Conservation (phyloP, 164 flowering plant species). For the Vitis labrusca region DNA sequence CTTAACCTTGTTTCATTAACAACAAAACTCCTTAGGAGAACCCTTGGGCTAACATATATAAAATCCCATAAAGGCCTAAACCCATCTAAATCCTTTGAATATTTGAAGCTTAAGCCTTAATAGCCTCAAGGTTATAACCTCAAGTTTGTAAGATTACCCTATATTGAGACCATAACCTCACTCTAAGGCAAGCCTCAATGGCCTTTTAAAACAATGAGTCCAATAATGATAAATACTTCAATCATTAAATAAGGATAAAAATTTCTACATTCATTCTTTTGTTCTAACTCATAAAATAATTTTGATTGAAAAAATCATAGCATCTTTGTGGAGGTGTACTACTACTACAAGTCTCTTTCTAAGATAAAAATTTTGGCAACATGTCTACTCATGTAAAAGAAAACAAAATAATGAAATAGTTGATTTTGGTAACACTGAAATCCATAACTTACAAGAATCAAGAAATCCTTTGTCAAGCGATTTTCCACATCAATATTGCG, state of each 20-base stretch:
- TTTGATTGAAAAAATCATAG: neutral
- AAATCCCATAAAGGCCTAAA: no score
- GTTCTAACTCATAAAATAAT: neutral
- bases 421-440: neutral
- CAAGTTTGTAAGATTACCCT: no score
- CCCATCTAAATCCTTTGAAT: no score
- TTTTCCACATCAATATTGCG: conserved; percentile 87
- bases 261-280: neutral
- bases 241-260: neutral
- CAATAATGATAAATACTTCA: neutral
- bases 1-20: no score
- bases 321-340: neutral
- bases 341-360: neutral
- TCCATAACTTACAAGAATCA: conserved; percentile 76
- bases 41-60: no score
- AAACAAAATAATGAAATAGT: neutral
- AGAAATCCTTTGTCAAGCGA: conserved; percentile 66
- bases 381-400: neutral
- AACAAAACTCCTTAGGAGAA: no score
- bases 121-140: no score
- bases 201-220: no score
- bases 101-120: no score
- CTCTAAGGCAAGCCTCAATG: no score
- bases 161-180: no score
- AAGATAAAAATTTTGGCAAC: neutral